A percentile compares a stretch with the other conserved stretches of the same genome.
phyloP scores from a whole-genome alignment of 768 basidiomycete genomes.

The Phallus indusiatus region DNA sequence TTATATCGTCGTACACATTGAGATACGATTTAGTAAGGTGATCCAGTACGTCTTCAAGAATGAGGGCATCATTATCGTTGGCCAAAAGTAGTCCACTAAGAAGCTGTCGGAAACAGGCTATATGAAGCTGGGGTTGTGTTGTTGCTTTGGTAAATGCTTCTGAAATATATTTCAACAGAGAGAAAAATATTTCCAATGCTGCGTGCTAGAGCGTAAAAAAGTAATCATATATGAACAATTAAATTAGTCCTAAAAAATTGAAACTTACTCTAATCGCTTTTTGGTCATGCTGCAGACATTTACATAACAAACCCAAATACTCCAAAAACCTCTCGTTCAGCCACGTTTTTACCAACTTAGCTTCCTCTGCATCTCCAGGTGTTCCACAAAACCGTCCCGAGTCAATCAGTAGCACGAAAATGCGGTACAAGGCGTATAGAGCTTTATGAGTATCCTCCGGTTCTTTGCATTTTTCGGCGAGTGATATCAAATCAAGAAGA shows the following conservation, averaged over 20 bases:
- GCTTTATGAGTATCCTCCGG: constrained; percentile 59
- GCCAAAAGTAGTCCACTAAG: constrained; percentile 43
- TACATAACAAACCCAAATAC: constrained; percentile 60
- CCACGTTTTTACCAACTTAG: constrained; percentile 64
- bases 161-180: constrained; percentile 68
- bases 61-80: constrained; percentile 23
- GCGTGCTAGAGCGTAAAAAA: constrained; percentile 39
- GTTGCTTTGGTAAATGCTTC: constrained; percentile 21
- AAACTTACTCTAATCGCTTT: constrained; percentile 56
- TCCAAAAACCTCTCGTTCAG: constrained; percentile 62
- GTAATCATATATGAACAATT: constrained; percentile 5
- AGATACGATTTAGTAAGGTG: constrained; percentile 66
- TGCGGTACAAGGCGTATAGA: constrained; percentile 74
- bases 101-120: constrained; percentile 57
- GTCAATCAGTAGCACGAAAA: constrained; percentile 57
- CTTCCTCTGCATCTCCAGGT: constrained; percentile 44
- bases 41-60: constrained; percentile 52
- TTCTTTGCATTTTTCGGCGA: constrained; percentile 38
- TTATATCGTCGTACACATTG: constrained; percentile 69
- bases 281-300: constrained; percentile 72
- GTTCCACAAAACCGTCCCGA: constrained; percentile 42
- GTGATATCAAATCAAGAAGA: constrained; percentile 60
- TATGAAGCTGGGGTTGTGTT: constrained; percentile 54
- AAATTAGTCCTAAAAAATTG: not conserved
- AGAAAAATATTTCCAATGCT: constrained; percentile 65